Conservation (phyloP, 805 yeast genomes). For the Metschnikowia noctiluminum region DNA sequence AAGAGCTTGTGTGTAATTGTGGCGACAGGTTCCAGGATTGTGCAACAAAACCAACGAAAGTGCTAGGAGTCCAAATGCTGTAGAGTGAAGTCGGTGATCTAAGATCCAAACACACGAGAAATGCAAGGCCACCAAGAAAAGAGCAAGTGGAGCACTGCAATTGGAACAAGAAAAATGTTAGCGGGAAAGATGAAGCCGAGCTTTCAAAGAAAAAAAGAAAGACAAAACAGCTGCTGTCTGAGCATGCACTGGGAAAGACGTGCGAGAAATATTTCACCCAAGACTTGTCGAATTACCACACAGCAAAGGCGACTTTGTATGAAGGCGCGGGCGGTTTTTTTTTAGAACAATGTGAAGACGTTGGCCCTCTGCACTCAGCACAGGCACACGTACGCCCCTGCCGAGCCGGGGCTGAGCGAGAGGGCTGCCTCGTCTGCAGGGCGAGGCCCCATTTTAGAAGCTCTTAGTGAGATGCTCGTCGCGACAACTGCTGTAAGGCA, state of each 20-base stretch:
- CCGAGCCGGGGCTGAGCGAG: neutral
- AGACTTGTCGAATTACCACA: neutral
- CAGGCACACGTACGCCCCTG: constrained; percentile 1
- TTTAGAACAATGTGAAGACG: neutral
- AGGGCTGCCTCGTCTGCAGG: neutral
- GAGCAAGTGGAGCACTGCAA: too few relatives aligned
- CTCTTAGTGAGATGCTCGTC: neutral
- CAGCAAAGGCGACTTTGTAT: neutral
- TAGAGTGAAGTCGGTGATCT: too few relatives aligned
- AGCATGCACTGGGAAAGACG: neutral
- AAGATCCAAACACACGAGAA: too few relatives aligned
- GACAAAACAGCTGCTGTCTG: neutral
- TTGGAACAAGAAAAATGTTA: too few relatives aligned
- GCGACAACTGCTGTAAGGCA: neutral
- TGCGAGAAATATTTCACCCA: neutral
- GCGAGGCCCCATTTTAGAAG: neutral
- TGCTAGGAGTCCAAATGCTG: too few relatives aligned
- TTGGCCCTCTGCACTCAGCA: neutral
- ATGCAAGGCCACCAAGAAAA: too few relatives aligned
- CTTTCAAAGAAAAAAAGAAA: neutral
- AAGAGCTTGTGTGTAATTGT: too few relatives aligned
- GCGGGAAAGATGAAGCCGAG: too few relatives aligned
- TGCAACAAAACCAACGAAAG: too few relatives aligned
- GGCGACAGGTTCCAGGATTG: too few relatives aligned
- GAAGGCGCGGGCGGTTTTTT: constrained; percentile 2